These are phyloP conservation scores for Verticillium albo-atrum DNA, from an alignment of 2,329 filamentous ascomycete species.

Conservation along the genomic window DNA sequence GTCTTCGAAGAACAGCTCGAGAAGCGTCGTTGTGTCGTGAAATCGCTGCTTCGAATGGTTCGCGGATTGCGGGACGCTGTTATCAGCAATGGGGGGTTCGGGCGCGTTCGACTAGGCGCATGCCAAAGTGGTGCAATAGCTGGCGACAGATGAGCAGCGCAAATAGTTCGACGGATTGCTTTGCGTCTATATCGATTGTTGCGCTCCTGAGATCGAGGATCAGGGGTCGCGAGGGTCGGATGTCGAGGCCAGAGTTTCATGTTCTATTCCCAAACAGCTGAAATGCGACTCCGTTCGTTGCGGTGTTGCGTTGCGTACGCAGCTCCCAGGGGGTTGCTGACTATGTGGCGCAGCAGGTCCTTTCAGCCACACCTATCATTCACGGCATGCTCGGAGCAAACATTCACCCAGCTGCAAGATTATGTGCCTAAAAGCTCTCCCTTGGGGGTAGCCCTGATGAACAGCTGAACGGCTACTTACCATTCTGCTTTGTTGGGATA, in stretches of 20 bases:
- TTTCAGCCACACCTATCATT: background rate
- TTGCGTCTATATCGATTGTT: background rate
- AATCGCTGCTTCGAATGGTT: background rate
- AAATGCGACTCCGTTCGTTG: background rate
- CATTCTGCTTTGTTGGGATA: too few species aligned
- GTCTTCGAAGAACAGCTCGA: background rate
- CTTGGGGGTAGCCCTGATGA: too few species aligned
- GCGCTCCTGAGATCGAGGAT: background rate
- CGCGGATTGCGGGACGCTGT: background rate
- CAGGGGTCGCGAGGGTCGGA: background rate
- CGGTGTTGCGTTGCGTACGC: background rate
- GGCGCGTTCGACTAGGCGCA: background rate
- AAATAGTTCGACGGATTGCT: background rate
- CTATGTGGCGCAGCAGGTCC: constrained; percentile 1
- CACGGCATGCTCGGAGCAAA: too few species aligned
- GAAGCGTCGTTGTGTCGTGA: background rate
- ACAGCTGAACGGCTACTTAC: too few species aligned
- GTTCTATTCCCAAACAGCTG: background rate
- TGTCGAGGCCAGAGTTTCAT: background rate
- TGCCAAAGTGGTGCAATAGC: background rate
- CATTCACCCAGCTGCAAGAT: too few species aligned
- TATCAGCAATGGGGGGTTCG: background rate
- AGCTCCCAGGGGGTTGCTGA: background rate
- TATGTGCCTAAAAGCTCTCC: too few species aligned
- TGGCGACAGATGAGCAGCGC: background rate